Evolutionary conservation across 1,284 basidiomycete genomes (phyloP), one percentile per base, ranked within the genome.

Genomic region (Psilocybe mexicana): DNA sequence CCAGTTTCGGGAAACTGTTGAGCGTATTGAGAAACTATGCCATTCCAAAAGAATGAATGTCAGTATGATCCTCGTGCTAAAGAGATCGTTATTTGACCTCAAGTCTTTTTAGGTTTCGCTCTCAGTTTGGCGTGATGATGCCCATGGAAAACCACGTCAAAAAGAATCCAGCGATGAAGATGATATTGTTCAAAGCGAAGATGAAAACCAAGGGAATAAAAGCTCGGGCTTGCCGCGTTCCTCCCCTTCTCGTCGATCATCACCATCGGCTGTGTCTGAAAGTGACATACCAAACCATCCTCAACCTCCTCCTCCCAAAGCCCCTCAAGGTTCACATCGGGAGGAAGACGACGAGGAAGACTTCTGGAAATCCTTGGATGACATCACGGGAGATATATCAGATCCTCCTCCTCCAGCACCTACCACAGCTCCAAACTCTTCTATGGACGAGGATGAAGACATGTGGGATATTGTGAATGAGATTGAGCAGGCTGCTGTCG

Each of bases 31-130:
- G 76, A 92, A 88, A 64, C 72, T 96, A 2, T 96, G 93, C 69
- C 90, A 91, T 63, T 87, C 89, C 1, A 85, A 85, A 51, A 82
- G 90, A 11, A 92, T 96, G 87, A 82, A 88, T 73, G 95, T 96
- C 70, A 63, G 70, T 61, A 3, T 40, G 11, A n/a, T 6, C n/a
- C 3, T 12, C 10, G 7, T 18, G 26, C 23, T 42, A 24, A 36
- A 40, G 52, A 33, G 47, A 25, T 52, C 8, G 5, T 14, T 28
- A n/a, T 30, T 28, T 46, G 14, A 58, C 54, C 58, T 25, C 43
- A 36, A 40, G 25, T 46, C 47, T 26, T 11, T 26, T 28, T 61
- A 91, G 90, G 84, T 87, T 30, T 78, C 82, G 26, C 70, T 92
- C 14, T 82, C 87, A 30, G 83, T 85, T n/a, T 92, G 88, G 89